Percentiles rank a stretch among this genome's conserved stretches.
These are phyloP conservation scores for Pyrenophora tritici-repentis DNA, from an alignment of 2,329 filamentous ascomycete species.

Conservation along the genomic window DNA sequence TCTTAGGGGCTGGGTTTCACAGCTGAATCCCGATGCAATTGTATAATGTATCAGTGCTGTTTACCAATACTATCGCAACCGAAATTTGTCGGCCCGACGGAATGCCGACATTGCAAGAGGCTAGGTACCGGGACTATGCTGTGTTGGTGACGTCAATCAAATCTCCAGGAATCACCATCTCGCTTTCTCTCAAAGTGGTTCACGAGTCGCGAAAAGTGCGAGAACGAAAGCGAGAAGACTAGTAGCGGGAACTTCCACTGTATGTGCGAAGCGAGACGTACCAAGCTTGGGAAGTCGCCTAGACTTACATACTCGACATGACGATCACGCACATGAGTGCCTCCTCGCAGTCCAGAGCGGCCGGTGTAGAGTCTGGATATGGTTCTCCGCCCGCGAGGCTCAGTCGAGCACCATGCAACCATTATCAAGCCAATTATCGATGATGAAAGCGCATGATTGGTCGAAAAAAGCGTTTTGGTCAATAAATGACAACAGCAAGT, in stretches of 20 bases:
- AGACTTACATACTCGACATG: constrained; percentile 7
- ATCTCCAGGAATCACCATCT: neutral
- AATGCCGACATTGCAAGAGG: constrained; percentile 1
- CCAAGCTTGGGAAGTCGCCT: constrained; percentile 1
- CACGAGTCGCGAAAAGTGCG: neutral
- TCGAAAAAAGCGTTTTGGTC: constrained; percentile 16
- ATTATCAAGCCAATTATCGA: constrained; percentile 20
- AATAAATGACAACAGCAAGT: constrained; percentile 14
- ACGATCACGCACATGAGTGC: constrained; percentile 15
- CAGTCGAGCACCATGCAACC: constrained; percentile 10
- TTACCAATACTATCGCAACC: neutral
- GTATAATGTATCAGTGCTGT: constrained; percentile 5
- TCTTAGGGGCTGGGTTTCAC: neutral
- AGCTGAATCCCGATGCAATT: neutral
- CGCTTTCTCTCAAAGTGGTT: neutral
- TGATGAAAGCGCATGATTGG: constrained; percentile 14
- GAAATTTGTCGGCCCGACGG: neutral
- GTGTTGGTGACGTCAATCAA: neutral
- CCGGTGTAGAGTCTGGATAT: constrained; percentile 21
- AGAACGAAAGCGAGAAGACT: neutral
- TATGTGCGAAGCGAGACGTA: constrained; percentile 1
- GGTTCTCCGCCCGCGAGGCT: constrained; percentile 17
- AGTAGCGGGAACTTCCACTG: neutral
- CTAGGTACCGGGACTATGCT: neutral
- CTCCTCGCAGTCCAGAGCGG: neutral